Base-by-base conservation (phyloP, 768 basidiomycete species). In the Pleurotus citrinopileatus region DNA sequence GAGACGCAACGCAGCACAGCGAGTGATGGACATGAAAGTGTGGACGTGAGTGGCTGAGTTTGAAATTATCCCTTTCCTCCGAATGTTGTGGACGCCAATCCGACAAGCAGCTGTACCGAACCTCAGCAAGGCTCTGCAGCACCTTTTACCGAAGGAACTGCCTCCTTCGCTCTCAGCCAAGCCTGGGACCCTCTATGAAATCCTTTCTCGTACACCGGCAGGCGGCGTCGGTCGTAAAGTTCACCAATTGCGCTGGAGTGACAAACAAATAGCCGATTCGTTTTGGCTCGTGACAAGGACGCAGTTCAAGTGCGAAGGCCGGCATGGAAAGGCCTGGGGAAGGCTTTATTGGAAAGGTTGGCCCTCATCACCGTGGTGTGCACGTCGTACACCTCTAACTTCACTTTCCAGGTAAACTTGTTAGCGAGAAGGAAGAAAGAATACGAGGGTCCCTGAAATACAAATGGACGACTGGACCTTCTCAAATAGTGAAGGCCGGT, bases 321-420 rank as follows among this genome's bases (percentile, higher is more conserved):
- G 67, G 23, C 87, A 91, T 60, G 91, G 91, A 2, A 91, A 86
- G 66, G 91, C 82, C 15, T 94, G 92, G 92, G 91, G 91, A 5
- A 73, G 75, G 55, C 70, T 93, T 3, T 77, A 83, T 53, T 94
- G 91, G 89, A 83, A 77, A 73, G 89, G 91, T 91, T 50, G 55
- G 83, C 70, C 25, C 43, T 0, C 23, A 13, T 17, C 36, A 23
- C 19, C 19, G 42, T 51, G 15, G 17, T 22, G 19, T 10, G 20
- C 23, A n/a, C 2, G 54, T 36, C 19, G 40, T 47, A 44, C n/a
- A 45, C 34, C 29, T 27, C 57, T 27, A 19, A 38, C 38, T 42
- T 48, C 40, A 51, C 27, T 42, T 45, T 15, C 2, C 57, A 90
- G 89, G 87, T 42, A 79, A 82, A 61, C 68, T 67, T 29, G 78